These are phyloP conservation scores for Grosmannia penicillata DNA, from an alignment of 2,329 filamentous ascomycete species.

Conservation along the genomic window DNA sequence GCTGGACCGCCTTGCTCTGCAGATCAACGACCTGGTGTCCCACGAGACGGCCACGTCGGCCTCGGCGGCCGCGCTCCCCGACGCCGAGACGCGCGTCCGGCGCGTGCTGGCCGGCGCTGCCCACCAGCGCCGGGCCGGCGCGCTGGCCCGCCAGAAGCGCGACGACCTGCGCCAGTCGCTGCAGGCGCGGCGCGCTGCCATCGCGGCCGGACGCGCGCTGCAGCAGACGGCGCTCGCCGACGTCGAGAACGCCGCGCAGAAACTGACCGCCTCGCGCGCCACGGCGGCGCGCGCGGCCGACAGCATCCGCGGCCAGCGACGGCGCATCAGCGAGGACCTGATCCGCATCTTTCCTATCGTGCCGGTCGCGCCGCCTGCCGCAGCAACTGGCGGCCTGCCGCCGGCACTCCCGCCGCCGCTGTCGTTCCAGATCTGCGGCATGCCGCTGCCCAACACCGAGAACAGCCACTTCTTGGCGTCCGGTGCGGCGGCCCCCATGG, in stretches of 20 bases:
- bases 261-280: slow-evolving; percentile 39
- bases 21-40: slow-evolving; percentile 55
- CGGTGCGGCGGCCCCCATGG: slow-evolving; percentile 11
- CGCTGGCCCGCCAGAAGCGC: slow-evolving; percentile 43
- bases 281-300: slow-evolving; percentile 43
- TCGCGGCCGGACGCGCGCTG: slow-evolving; percentile 43
- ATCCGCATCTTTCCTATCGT: slow-evolving; percentile 67
- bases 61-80: slow-evolving; percentile 25
- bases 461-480: slow-evolving; percentile 38
- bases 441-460: slow-evolving; percentile 66
- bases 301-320: slow-evolving; percentile 68
- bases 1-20: slow-evolving; percentile 55
- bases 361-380: slow-evolving; percentile 23
- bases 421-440: slow-evolving; percentile 67
- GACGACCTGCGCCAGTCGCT: slow-evolving; percentile 57
- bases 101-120: slow-evolving; percentile 40
- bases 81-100: slow-evolving; percentile 32
- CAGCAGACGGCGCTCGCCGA: slow-evolving; percentile 45
- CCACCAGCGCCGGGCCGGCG: slow-evolving; percentile 51
- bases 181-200: slow-evolving; percentile 48
- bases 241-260: slow-evolving; percentile 44
- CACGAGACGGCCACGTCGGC: slow-evolving; percentile 13
- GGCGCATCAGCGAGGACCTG: slow-evolving; percentile 77
- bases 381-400: slow-evolving; percentile 15
- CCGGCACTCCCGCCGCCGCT: slow-evolving; percentile 52